Percentiles rank a stretch among this genome's conserved stretches.
phyloP scores from a whole-genome alignment of 352 stramenopile genomes.

The Phytophthora capsici region DNA sequence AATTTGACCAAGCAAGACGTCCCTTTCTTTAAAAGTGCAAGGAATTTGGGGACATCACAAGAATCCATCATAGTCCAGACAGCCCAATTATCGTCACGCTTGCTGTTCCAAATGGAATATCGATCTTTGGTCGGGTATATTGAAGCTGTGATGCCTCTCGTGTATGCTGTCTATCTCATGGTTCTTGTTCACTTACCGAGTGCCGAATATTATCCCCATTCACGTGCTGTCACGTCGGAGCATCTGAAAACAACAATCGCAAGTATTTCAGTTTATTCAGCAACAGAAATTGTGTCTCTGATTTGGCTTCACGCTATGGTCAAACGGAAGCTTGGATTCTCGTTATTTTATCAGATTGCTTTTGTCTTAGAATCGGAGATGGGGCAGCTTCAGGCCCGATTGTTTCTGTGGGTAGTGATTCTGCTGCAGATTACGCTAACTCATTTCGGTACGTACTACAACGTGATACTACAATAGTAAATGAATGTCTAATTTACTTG shows the following conservation, averaged over 20 bases:
- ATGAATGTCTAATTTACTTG: too few species aligned
- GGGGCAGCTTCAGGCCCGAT: conserved; percentile 12
- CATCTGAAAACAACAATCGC: conserved; percentile 11
- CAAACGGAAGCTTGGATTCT: conserved; percentile 25
- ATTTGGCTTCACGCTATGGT: conserved; percentile 20
- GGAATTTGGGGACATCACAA: too few species aligned
- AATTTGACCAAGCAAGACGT: too few species aligned
- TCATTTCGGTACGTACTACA: conserved; percentile 18
- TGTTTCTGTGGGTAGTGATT: conserved; percentile 20
- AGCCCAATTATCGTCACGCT: conserved; percentile 2
- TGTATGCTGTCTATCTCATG: conserved; percentile 17
- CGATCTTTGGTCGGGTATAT: conserved; percentile 13
- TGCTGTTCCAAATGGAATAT: conserved; percentile 30
- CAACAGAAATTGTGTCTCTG: conserved; percentile 10
- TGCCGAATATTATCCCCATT: conserved; percentile 24
- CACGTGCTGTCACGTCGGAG: neutral
- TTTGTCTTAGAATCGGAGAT: conserved; percentile 17
- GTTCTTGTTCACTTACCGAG: conserved; percentile 11
- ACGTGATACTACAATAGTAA: too few species aligned
- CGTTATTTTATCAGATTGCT: conserved; percentile 15
- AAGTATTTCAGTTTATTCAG: conserved; percentile 8
- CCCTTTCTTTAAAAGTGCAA: too few species aligned
- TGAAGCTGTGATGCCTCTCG: conserved; percentile 11
- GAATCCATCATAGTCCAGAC: too few species aligned
- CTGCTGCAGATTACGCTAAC: conserved; percentile 13